phyloP scores from a whole-genome alignment of 2,329 filamentous ascomycete species.

The Blastomyces silverae region DNA sequence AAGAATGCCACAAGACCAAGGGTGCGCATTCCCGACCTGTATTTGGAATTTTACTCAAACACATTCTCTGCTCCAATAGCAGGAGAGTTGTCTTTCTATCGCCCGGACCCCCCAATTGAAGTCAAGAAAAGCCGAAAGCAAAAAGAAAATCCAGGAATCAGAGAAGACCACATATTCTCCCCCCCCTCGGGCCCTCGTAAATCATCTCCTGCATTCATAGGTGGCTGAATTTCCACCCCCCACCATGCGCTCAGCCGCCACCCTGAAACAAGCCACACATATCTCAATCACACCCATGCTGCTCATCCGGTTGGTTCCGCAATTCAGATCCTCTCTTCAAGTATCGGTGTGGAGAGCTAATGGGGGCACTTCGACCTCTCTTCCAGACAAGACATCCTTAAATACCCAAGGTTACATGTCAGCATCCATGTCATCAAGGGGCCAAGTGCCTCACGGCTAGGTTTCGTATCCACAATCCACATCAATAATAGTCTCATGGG shows the following conservation, averaged over 20 bases:
- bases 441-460: neutral
- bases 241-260: neutral
- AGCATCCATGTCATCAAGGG: neutral
- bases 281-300: neutral
- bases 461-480: neutral
- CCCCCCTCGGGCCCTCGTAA: neutral
- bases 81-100: too few relatives aligned
- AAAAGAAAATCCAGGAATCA: neutral
- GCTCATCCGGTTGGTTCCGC: constrained; percentile 1
- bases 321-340: neutral
- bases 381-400: too few relatives aligned
- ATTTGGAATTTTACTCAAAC: neutral
- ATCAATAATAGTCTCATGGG: neutral
- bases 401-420: constrained; percentile 1
- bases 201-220: neutral
- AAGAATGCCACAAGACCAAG: neutral
- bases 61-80: neutral
- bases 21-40: neutral
- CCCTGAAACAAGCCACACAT: constrained; percentile 1
- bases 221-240: neutral
- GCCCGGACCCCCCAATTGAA: neutral
- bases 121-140: neutral
- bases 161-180: neutral
- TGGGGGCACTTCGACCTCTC: neutral
- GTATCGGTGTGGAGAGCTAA: neutral